Evolutionary conservation across 2,329 filamentous ascomycete genomes (phyloP).

Genomic region (Alternaria brassicicola): DNA sequence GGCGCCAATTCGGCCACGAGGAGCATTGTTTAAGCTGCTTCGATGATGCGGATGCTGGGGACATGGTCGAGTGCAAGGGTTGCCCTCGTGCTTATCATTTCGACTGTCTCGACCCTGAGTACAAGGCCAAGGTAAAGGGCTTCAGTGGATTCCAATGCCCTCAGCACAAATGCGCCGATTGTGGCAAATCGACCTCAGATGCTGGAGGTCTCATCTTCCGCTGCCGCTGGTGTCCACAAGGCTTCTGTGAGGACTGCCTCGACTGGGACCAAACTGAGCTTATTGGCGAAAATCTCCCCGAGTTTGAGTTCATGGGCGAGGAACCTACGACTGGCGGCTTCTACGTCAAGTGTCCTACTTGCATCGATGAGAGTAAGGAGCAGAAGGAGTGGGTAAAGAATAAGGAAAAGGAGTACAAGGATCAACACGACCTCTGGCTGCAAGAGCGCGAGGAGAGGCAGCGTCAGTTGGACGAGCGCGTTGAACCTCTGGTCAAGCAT

Average conservation of each 20-base stretch:
- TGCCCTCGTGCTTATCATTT: conserved; percentile 64
- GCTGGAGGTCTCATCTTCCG: conserved; percentile 58
- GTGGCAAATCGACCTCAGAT: conserved; percentile 58
- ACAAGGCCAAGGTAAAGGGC: conserved; percentile 51
- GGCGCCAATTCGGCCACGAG: conserved; percentile 56
- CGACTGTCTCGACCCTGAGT: conserved; percentile 54
- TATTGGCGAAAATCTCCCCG: conserved; percentile 58
- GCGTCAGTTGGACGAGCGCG: conserved; percentile 19
- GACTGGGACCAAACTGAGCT: conserved; percentile 59
- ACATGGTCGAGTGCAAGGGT: conserved; percentile 55
- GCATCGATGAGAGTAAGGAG: conserved; percentile 37
- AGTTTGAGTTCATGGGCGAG: conserved; percentile 60
- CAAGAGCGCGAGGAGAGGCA: conserved; percentile 24
- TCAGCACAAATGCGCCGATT: conserved; percentile 62
- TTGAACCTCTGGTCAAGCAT: not conserved
- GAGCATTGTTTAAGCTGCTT: conserved; percentile 59
- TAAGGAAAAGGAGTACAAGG: conserved; percentile 29
- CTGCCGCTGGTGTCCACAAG: conserved; percentile 62
- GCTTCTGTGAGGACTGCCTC: conserved; percentile 65
- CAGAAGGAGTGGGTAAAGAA: conserved; percentile 32
- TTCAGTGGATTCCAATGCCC: conserved; percentile 60
- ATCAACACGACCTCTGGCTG: conserved; percentile 33
- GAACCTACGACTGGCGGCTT: conserved; percentile 53
- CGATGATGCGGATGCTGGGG: conserved; percentile 51
- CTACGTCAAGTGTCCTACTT: conserved; percentile 59